Conservation (phyloP, 352 stramenopile genomes). For the Pythium phragmitis region DNA sequence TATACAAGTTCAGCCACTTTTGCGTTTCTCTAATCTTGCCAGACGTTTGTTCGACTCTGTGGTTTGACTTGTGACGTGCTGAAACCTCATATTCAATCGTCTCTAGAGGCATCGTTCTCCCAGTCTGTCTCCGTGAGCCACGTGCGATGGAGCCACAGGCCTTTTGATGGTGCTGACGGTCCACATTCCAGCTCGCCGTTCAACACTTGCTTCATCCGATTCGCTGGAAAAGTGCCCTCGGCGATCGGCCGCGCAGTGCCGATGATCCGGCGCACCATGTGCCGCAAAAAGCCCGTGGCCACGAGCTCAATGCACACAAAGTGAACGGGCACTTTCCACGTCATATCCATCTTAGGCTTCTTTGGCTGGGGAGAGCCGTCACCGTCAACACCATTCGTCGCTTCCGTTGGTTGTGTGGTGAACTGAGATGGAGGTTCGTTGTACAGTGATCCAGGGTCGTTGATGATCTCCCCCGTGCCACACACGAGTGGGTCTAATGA, state of each 20-base stretch:
- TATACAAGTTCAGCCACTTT: too few species aligned
- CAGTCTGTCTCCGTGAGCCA: conserved; percentile 81
- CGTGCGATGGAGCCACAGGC: conserved; percentile 81
- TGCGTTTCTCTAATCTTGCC: too few species aligned
- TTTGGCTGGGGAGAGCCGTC: conserved; percentile 25
- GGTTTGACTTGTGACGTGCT: too few species aligned
- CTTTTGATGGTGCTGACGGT: conserved; percentile 74
- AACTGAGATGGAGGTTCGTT: conserved; percentile 17
- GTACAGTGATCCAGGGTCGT: conserved; percentile 34
- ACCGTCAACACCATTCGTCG: conserved; percentile 21
- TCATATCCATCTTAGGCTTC: conserved; percentile 34
- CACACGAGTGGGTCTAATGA: conserved; percentile 56
- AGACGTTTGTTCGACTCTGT: too few species aligned
- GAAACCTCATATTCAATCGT: conserved; percentile 15
- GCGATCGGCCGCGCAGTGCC: conserved; percentile 76
- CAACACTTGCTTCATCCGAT: conserved; percentile 68
- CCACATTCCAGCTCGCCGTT: conserved; percentile 46
- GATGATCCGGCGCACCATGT: conserved; percentile 88
- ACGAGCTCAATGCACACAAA: conserved; percentile 84
- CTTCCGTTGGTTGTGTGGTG: neutral
- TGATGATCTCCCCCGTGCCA: conserved; percentile 56
- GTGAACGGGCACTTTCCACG: conserved; percentile 35
- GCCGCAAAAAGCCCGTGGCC: conserved; percentile 81
- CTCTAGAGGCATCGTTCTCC: conserved; percentile 43
- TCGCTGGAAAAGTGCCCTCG: conserved; percentile 59